Percentiles rank a stretch among this genome's conserved stretches.
phyloP scores from a whole-genome alignment of 305 asterid genomes.

The Fraxinus albicans region DNA sequence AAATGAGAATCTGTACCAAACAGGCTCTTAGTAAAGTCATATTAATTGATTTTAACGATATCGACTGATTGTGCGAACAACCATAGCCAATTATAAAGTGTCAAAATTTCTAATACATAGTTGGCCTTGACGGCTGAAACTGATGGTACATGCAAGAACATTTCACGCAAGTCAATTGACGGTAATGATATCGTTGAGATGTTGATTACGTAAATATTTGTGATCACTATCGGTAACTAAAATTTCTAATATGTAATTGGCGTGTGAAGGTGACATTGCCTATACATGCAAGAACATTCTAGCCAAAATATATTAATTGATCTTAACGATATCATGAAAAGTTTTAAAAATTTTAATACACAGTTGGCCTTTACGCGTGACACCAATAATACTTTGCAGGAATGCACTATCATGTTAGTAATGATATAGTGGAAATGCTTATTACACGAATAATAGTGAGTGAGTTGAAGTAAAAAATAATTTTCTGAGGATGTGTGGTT shows the following conservation, averaged over 20 bases:
- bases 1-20: no score
- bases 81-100: neutral
- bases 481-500: neutral
- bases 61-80: neutral
- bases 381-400: neutral
- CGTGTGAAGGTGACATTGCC: neutral
- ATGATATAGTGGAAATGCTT: neutral
- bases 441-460: neutral
- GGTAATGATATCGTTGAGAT: neutral
- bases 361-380: neutral
- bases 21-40: neutral
- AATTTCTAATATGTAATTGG: neutral
- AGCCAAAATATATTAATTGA: neutral
- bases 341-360: neutral
- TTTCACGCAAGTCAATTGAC: neutral
- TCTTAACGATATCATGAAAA: neutral
- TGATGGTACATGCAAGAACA: neutral
- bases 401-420: neutral
- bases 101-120: neutral
- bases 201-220: neutral
- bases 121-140: neutral
- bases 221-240: neutral
- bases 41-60: neutral
- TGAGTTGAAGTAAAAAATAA: neutral
- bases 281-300: neutral